These are phyloP conservation scores for Dactylis glomerata DNA, from an alignment of 176 grass and related monocot species.

Conservation along the genomic window DNA sequence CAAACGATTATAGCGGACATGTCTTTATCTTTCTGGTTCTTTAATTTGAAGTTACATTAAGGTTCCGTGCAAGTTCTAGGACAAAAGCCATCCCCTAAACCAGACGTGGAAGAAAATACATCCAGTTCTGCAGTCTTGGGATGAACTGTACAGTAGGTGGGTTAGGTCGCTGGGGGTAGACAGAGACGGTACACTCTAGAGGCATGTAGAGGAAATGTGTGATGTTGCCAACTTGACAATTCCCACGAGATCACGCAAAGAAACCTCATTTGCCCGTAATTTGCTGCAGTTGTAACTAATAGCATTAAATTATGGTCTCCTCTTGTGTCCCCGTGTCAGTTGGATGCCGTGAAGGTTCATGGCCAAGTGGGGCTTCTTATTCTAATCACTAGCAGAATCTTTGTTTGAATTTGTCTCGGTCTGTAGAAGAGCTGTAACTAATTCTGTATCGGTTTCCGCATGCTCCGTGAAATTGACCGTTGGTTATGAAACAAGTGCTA, in stretches of 20 bases:
- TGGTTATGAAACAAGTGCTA: constrained; percentile 9
- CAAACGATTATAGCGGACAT: constrained; percentile 35
- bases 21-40: constrained; percentile 14
- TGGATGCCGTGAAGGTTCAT: constrained; percentile 43
- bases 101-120: not conserved
- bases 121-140: not conserved
- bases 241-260: constrained; percentile 48
- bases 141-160: constrained; percentile 9
- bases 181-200: constrained; percentile 14
- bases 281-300: constrained; percentile 38
- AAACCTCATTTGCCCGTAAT: constrained; percentile 42
- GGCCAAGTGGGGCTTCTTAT: constrained; percentile 36
- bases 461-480: constrained; percentile 13
- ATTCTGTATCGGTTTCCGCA: not conserved
- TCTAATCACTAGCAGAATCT: constrained; percentile 16
- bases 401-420: constrained; percentile 28
- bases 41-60: constrained; percentile 34
- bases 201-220: constrained; percentile 15
- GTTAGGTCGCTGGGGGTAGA: not conserved
- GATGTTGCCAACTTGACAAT: constrained; percentile 24
- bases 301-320: constrained; percentile 39
- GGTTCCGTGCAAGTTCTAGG: constrained; percentile 21
- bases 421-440: not conserved
- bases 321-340: constrained; percentile 19
- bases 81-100: constrained; percentile 10